phyloP scores from a whole-genome alignment of 345 rosid genomes.

The Xanthoceras sorbifolium region DNA sequence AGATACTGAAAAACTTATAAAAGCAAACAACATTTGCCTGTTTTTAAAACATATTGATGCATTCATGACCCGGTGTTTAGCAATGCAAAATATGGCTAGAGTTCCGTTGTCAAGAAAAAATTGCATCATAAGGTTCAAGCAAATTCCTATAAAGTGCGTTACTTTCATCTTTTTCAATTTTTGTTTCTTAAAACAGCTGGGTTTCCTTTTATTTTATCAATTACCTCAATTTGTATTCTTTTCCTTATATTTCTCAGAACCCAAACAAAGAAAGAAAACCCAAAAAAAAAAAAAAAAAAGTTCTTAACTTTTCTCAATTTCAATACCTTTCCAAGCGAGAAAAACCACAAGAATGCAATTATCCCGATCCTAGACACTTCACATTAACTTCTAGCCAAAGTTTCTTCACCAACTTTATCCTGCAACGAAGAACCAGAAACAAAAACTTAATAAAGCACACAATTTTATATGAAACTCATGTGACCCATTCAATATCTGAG shows the following conservation, averaged over 20 bases:
- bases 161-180: neutral
- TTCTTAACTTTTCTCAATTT: neutral
- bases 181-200: neutral
- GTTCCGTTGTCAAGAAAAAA: neutral
- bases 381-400: constrained; percentile 4
- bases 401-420: constrained; percentile 8
- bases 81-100: neutral
- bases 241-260: neutral
- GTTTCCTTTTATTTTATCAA: neutral
- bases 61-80: neutral
- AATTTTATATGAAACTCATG: neutral
- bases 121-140: neutral
- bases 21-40: neutral
- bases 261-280: neutral
- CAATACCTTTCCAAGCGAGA: constrained; percentile 4
- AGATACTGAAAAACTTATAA: neutral
- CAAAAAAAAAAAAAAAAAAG: neutral
- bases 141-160: neutral
- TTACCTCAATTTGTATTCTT: neutral
- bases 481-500: neutral
- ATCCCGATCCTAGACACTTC: constrained; percentile 14
- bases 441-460: neutral
- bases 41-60: neutral
- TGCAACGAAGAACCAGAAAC: neutral
- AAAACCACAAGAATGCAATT: constrained; percentile 14